Evolutionary conservation across 805 yeast species (phyloP).

Genomic region (Candida arabinofermentans): DNA sequence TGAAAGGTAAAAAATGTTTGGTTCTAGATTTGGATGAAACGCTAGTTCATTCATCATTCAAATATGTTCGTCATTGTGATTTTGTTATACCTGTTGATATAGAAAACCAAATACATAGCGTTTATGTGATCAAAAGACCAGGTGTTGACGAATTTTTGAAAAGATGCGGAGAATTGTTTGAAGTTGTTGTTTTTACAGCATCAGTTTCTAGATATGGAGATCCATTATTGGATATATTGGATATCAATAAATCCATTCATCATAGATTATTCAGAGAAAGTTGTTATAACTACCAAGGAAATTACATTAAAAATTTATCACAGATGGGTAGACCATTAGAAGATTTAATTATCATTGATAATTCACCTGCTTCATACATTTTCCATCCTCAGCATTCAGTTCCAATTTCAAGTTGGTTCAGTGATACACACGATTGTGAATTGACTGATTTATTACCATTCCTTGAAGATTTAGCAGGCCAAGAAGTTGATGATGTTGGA

Average conservation of each 20-base stretch:
- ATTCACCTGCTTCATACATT: slow-evolving; percentile 96
- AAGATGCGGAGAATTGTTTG: slow-evolving; percentile 80
- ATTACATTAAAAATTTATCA: slow-evolving; percentile 87
- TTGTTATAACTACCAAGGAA: slow-evolving; percentile 91
- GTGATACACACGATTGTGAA: slow-evolving; percentile 97
- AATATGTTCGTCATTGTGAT: slow-evolving; percentile 87
- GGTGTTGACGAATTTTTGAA: slow-evolving; percentile 93
- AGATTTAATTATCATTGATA: slow-evolving; percentile 87
- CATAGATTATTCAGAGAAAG: slow-evolving; percentile 93
- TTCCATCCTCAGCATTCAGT: slow-evolving; percentile 98
- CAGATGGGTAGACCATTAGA: slow-evolving; percentile 90
- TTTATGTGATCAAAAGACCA: slow-evolving; percentile 94
- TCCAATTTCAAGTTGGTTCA: slow-evolving; percentile 97
- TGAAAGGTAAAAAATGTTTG: slow-evolving; percentile 73
- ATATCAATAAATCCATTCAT: slow-evolving; percentile 68
- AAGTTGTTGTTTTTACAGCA: slow-evolving; percentile 96
- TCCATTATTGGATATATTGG: slow-evolving; percentile 87
- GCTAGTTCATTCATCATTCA: slow-evolving; percentile 91
- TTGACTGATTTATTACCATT: slow-evolving; percentile 87
- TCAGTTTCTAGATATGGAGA: slow-evolving; percentile 94
- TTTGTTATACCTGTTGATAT: slow-evolving; percentile 97
- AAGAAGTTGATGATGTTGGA: slow-evolving; percentile 78
- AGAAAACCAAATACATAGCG: slow-evolving; percentile 87
- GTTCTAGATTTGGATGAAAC: slow-evolving; percentile 95
- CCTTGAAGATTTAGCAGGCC: slow-evolving; percentile 73